phyloP scores from a whole-genome alignment of 1,284 basidiomycete species.

The Coniferiporia sulphurascens region DNA sequence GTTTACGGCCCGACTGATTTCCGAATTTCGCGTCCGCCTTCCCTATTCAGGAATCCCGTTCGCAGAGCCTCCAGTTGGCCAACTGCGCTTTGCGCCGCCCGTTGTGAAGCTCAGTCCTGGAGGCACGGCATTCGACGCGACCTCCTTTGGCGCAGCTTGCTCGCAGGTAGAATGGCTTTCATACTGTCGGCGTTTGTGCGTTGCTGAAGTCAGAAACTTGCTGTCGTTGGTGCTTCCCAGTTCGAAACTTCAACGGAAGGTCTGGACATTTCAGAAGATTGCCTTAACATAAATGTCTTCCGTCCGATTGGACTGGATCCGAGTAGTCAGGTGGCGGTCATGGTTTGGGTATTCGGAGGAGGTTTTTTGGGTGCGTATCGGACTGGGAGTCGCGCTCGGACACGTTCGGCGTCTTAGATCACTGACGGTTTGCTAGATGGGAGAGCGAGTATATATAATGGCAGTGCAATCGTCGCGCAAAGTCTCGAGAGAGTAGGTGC shows the following conservation, averaged over 20 bases:
- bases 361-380: neutral
- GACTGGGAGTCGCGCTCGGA: too few species aligned
- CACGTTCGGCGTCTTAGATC: too few species aligned
- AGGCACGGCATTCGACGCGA: too few species aligned
- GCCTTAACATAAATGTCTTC: conserved; percentile 43
- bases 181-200: neutral
- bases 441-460: conserved; percentile 34
- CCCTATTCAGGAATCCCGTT: conserved; percentile 50
- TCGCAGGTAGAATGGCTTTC: conserved; percentile 33
- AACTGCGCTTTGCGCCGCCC: conserved; percentile 46
- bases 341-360: conserved; percentile 32
- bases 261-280: conserved; percentile 35
- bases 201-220: too few species aligned
- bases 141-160: conserved; percentile 45
- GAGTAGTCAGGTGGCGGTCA: conserved; percentile 31
- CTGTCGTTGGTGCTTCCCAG: neutral
- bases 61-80: conserved; percentile 54
- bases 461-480: conserved; percentile 38
- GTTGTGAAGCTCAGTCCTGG: too few species aligned
- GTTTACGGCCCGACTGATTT: neutral
- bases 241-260: neutral
- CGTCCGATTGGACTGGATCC: conserved; percentile 32
- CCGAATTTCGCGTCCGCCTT: neutral
- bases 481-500: conserved; percentile 38
- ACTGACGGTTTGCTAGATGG: conserved; percentile 22